Conservation (phyloP, 352 stramenopile species). For the Phytopythium cucurbitacearum region DNA sequence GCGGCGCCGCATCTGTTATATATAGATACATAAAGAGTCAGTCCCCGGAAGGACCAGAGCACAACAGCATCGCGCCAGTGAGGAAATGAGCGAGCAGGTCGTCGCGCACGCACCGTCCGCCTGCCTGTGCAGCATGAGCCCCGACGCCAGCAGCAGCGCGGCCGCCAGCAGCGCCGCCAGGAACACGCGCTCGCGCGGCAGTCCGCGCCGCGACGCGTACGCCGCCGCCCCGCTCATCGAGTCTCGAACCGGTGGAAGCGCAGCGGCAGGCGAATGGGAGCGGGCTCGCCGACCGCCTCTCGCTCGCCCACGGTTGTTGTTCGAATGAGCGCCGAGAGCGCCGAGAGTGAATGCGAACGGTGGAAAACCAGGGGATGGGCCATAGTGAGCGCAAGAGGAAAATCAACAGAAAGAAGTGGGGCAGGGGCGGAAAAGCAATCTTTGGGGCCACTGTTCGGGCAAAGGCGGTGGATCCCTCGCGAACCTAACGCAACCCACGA, state of each 20-base stretch:
- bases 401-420: too few species aligned
- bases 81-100: constrained; percentile 2
- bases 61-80: too few species aligned
- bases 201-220: constrained; percentile 19
- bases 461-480: too few species aligned
- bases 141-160: constrained; percentile 52
- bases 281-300: too few species aligned
- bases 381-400: too few species aligned
- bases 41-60: not conserved
- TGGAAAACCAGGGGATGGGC: too few species aligned
- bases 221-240: not conserved
- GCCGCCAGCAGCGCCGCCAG: constrained; percentile 45
- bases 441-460: too few species aligned
- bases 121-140: constrained; percentile 54
- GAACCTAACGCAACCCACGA: too few species aligned
- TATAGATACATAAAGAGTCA: constrained; percentile 2
- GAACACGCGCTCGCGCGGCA: constrained; percentile 44
- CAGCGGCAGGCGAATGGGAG: not conserved
- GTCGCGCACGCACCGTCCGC: constrained; percentile 10
- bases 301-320: too few species aligned
- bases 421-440: too few species aligned
- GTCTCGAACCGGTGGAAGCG: not conserved
- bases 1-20: constrained; percentile 15
- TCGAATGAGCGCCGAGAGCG: too few species aligned
- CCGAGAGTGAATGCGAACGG: too few species aligned